phyloP scores from a whole-genome alignment of 208 protist genomes.

The Trypanosoma boissoni region DNA sequence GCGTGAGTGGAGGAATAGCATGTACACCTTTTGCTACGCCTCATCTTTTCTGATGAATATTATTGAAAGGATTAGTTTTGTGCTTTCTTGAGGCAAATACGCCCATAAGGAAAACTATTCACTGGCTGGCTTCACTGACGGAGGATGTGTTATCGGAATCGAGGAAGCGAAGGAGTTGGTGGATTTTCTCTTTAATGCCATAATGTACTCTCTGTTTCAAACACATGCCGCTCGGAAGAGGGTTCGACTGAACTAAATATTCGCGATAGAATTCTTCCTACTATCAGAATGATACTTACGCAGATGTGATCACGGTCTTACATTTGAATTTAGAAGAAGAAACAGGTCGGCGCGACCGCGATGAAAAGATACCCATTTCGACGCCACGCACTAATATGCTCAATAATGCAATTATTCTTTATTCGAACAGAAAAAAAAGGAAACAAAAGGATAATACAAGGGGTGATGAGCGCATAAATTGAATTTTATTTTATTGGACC shows the following conservation, averaged over 20 bases:
- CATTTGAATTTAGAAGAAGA: slow-evolving; percentile 44
- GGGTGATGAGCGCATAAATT: slow-evolving; percentile 47
- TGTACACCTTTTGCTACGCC: slow-evolving; percentile 38
- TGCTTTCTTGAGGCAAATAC: not conserved
- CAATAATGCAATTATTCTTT: slow-evolving; percentile 49
- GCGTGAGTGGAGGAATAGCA: slow-evolving; percentile 28
- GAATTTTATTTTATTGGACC: slow-evolving; percentile 56
- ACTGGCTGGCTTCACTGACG: slow-evolving; percentile 43
- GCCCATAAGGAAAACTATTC: slow-evolving; percentile 13
- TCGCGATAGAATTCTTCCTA: not conserved
- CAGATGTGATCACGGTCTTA: slow-evolving; percentile 18
- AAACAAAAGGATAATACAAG: slow-evolving; percentile 25
- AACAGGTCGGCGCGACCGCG: slow-evolving; percentile 29
- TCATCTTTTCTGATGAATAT: slow-evolving; percentile 26
- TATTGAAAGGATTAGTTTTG: not conserved
- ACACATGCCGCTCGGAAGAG: slow-evolving; percentile 23
- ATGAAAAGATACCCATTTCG: slow-evolving; percentile 19
- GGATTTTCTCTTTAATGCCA: slow-evolving; percentile 29
- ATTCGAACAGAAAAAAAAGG: slow-evolving; percentile 6
- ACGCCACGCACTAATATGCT: slow-evolving; percentile 50
- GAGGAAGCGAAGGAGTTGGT: slow-evolving; percentile 37
- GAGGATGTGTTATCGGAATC: slow-evolving; percentile 43
- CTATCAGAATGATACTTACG: not conserved
- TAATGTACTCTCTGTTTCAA: slow-evolving; percentile 49
- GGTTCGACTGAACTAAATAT: slow-evolving; percentile 25